Evolutionary conservation across 345 rosid species (phyloP).

Genomic region (Luvunga scandens): DNA sequence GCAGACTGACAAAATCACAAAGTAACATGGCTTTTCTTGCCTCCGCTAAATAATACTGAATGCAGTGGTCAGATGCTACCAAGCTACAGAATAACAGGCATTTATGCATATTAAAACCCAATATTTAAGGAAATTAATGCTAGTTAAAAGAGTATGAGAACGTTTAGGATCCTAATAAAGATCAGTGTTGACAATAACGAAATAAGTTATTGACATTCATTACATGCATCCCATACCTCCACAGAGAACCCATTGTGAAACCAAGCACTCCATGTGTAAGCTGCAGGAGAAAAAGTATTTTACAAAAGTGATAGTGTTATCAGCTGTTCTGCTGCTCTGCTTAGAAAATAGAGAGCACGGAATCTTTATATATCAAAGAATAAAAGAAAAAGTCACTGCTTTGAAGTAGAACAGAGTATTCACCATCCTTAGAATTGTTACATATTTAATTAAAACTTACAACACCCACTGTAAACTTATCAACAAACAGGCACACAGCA

Average conservation of each 20-base stretch:
- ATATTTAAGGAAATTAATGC: neutral
- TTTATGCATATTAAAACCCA: neutral
- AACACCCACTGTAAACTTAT: neutral
- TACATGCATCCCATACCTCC: slow-evolving; percentile 56
- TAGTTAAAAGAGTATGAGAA: neutral
- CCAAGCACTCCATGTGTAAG: slow-evolving; percentile 87
- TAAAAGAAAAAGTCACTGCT: neutral
- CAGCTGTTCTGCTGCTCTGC: neutral
- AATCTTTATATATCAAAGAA: neutral
- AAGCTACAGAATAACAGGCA: neutral
- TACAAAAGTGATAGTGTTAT: neutral
- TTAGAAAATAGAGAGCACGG: neutral
- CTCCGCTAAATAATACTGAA: neutral
- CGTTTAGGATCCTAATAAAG: neutral
- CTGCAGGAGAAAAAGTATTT: slow-evolving; percentile 39
- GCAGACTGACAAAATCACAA: neutral
- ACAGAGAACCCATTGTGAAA: slow-evolving; percentile 73
- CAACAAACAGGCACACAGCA: neutral
- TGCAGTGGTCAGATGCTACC: neutral
- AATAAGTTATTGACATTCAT: neutral
- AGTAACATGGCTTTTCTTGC: neutral
- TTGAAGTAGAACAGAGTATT: neutral
- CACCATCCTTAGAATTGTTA: neutral
- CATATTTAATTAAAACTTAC: neutral
- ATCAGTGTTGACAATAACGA: neutral